phyloP scores from a whole-genome alignment of 2,329 filamentous ascomycete species.

The Monilinia polystroma region DNA sequence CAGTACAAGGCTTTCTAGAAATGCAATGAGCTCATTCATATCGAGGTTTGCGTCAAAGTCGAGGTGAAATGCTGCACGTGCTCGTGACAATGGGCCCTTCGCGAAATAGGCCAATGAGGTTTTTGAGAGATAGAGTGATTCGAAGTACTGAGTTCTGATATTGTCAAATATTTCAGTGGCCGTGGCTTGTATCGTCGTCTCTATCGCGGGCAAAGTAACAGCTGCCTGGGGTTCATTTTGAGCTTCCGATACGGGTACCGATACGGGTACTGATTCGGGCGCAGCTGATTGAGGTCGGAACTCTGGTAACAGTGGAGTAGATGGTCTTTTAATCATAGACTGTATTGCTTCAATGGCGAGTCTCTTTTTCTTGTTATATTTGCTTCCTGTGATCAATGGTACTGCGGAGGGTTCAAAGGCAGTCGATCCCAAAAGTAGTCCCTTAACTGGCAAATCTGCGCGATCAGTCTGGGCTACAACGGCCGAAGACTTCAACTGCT shows the following conservation, averaged over 20 bases:
- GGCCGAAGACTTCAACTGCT: constrained; percentile 51
- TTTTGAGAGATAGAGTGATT: constrained; percentile 62
- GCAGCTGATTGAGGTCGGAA: constrained; percentile 24
- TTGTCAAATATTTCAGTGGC: constrained; percentile 56
- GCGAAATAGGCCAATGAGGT: constrained; percentile 80
- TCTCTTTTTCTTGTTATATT: constrained; percentile 50
- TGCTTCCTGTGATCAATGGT: constrained; percentile 29
- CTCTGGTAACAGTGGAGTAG: constrained; percentile 30
- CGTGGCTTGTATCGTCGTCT: constrained; percentile 36
- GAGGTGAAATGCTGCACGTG: constrained; percentile 67
- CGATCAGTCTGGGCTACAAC: constrained; percentile 46
- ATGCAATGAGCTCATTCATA: constrained; percentile 63
- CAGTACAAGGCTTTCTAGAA: constrained; percentile 67
- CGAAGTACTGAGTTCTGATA: constrained; percentile 58
- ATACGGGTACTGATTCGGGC: constrained; percentile 8
- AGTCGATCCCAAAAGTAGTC: background rate
- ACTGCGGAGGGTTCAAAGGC: background rate
- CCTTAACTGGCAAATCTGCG: constrained; percentile 34
- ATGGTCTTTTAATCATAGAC: constrained; percentile 54
- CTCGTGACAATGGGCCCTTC: constrained; percentile 75
- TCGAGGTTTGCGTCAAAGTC: constrained; percentile 60
- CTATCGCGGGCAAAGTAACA: background rate
- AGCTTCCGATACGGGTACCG: constrained; percentile 13
- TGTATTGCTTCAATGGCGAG: constrained; percentile 64
- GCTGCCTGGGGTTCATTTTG: constrained; percentile 21